Evolutionary conservation across 345 rosid genomes (phyloP), one percentile per base, ranked within the genome.

Genomic region (Salix dunnii): DNA sequence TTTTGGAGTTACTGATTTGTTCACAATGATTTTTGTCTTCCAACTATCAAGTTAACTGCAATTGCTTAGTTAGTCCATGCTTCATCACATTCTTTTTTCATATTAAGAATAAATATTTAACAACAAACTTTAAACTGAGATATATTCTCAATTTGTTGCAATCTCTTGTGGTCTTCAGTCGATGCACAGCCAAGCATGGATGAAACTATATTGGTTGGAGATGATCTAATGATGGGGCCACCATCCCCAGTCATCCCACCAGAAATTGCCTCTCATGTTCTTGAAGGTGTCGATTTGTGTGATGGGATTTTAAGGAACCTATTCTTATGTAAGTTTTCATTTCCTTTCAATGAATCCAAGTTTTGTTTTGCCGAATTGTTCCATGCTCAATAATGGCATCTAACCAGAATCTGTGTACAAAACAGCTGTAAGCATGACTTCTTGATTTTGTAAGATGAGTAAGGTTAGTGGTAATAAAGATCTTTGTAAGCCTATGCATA

Each of bases 141-240:
- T 64, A 42, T 42, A 40, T 42, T 28, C 18, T 46, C 21, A 21
- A 58, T 68, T 49, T 43, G 23, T 25, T 33, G 62, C 30, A 4
- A 13, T 12, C 2, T 7, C 58, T 17, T 80, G 58, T n/a, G 46
- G 43, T 40, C 13, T 82, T 81, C 85, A 96, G 99, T 93, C 30
- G 98, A 93, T 90, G 82, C 99, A 55, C 92, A 96, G 69, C 96
- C 98, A 55, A 86, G 83, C 12, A 93, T 96, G 96, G 99, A 93
- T 89, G 98, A 96, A 86, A 93, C 96, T 36, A 91, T 96, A 72
- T 76, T 93, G 87, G 98, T 93, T 2, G 94, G 97, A 70, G 99
- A 92, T 77, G 98, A 96, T 84, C 84, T 96, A 2, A 96, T 96
- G 99, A 86, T 64, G 91, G 97, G 99, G 25, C 97, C 92, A 46